phyloP scores from a whole-genome alignment of 2,329 filamentous ascomycete genomes.

The Aspergillus hiratsukae region DNA sequence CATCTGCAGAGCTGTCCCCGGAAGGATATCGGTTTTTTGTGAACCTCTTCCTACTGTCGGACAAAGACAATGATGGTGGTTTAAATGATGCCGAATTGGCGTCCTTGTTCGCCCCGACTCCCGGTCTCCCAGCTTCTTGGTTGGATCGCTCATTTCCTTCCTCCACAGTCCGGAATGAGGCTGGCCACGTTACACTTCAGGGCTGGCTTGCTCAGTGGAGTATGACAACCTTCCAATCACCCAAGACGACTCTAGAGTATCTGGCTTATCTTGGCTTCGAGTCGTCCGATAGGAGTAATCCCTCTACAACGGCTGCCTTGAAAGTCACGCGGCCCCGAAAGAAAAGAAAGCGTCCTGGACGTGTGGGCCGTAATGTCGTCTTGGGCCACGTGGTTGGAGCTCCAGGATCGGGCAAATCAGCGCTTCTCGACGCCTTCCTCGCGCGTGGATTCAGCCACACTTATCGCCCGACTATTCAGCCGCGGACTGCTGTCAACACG shows the following conservation, averaged over 20 bases:
- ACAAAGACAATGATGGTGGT: slow-evolving; percentile 96
- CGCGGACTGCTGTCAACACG: slow-evolving; percentile 88
- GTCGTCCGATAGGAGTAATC: slow-evolving; percentile 64
- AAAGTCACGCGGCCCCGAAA: slow-evolving; percentile 93
- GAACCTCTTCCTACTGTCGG: slow-evolving; percentile 88
- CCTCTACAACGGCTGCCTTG: slow-evolving; percentile 74
- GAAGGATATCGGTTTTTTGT: slow-evolving; percentile 96
- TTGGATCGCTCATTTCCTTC: slow-evolving; percentile 83
- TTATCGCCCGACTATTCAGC: slow-evolving; percentile 92
- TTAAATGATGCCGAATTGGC: slow-evolving; percentile 80
- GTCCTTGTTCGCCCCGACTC: slow-evolving; percentile 87
- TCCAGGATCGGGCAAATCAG: slow-evolving; percentile 82
- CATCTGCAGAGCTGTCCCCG: slow-evolving; percentile 89
- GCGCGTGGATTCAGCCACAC: slow-evolving; percentile 78
- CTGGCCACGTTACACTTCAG: slow-evolving; percentile 89
- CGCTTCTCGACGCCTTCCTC: slow-evolving; percentile 84
- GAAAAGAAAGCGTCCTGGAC: slow-evolving; percentile 71
- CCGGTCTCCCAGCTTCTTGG: slow-evolving; percentile 83
- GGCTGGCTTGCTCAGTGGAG: slow-evolving; percentile 99
- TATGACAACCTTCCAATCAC: slow-evolving; percentile 97
- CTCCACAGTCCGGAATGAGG: slow-evolving; percentile 91
- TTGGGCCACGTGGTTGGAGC: slow-evolving; percentile 89
- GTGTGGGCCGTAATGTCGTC: slow-evolving; percentile 91
- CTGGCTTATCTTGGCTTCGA: slow-evolving; percentile 96
- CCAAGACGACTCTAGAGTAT: slow-evolving; percentile 92